Conservation (phyloP, 2,329 filamentous ascomycete species). For the Penicillium rolfsii region DNA sequence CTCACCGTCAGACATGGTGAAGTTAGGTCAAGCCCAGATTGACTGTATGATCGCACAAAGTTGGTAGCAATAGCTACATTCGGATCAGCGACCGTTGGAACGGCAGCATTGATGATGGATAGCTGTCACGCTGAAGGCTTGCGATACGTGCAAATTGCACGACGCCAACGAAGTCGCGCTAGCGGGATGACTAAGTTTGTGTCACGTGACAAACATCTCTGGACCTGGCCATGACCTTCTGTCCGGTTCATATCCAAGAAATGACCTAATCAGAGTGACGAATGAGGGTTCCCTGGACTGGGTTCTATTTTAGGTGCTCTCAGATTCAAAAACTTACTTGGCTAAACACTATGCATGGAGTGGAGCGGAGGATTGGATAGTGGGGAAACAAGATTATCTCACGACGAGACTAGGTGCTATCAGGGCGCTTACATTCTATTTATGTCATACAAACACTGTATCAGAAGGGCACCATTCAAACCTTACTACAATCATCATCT, state of each 20-base stretch:
- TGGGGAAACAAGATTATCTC: conserved; percentile 4
- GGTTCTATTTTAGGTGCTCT: neutral
- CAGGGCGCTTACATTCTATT: conserved; percentile 28
- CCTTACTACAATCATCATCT: neutral
- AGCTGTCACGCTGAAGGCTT: conserved; percentile 27
- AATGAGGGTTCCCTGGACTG: neutral
- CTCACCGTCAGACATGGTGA: conserved; percentile 52
- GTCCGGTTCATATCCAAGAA: neutral
- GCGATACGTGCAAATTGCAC: conserved; percentile 29
- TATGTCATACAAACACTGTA: conserved; percentile 23
- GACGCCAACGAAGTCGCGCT: conserved; percentile 28
- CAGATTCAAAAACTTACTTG: neutral
- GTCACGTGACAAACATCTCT: conserved; percentile 10
- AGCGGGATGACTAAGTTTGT: conserved; percentile 22
- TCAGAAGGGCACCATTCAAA: conserved; percentile 8
- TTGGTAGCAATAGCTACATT: conserved; percentile 39
- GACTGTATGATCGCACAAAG: conserved; percentile 33
- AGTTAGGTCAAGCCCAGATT: conserved; percentile 31
- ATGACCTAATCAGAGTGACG: neutral
- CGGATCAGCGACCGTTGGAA: conserved; percentile 39
- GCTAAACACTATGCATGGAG: neutral
- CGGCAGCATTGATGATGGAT: conserved; percentile 32
- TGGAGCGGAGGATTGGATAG: neutral
- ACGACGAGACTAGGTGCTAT: conserved; percentile 7
- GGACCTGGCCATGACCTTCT: neutral